Percentiles rank a stretch among this genome's conserved stretches.
phyloP scores from a whole-genome alignment of 208 protist species.

The Acanthamoeba lenticulata region DNA sequence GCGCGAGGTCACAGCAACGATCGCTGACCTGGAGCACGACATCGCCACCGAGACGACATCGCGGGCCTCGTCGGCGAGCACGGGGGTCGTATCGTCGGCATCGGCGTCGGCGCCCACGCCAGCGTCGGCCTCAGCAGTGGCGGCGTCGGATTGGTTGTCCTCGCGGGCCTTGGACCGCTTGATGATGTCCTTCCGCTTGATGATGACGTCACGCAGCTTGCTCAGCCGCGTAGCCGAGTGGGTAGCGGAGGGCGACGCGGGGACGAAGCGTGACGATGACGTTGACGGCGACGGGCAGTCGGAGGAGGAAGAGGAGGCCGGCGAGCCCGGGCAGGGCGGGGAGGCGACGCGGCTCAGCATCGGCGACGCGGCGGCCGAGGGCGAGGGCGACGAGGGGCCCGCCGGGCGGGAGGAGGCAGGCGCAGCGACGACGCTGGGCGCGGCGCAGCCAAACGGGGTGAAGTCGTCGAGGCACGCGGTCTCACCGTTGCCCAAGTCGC shows the following conservation, averaged over 20 bases:
- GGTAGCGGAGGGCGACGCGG: background rate
- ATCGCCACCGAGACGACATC: background rate
- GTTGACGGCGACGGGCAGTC: background rate
- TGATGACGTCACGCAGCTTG: constrained; percentile 8
- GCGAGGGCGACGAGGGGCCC: background rate
- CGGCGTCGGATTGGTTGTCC: background rate
- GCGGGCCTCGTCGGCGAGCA: background rate
- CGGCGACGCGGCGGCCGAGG: background rate
- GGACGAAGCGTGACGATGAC: background rate
- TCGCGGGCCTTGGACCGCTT: background rate
- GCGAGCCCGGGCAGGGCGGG: background rate
- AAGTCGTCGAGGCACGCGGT: background rate
- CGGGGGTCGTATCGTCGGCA: background rate
- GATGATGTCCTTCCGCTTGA: background rate
- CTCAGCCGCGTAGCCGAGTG: background rate
- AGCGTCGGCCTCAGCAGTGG: background rate
- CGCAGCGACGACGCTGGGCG: background rate
- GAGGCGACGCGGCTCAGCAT: background rate
- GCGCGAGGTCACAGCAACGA: background rate
- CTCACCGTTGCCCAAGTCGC: background rate
- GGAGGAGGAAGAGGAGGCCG: background rate
- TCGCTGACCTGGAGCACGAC: background rate
- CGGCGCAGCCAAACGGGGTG: background rate
- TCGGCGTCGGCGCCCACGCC: background rate
- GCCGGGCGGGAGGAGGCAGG: background rate